Evolutionary conservation across 208 protist species (phyloP).

Genomic region (Trypanosoma platydactyli): DNA sequence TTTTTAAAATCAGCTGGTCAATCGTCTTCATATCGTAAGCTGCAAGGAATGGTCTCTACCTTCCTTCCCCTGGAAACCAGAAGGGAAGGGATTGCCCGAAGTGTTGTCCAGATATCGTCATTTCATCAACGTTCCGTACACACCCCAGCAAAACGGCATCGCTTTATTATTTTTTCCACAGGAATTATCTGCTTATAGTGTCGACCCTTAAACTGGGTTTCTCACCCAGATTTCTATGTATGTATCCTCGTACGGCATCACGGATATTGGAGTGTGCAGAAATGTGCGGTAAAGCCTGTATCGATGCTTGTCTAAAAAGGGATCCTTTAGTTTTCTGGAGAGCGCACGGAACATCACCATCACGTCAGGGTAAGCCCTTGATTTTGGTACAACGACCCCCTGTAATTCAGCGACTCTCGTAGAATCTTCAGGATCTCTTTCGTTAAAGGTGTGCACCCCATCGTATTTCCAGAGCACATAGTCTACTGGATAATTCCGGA

Average conservation of each 20-base stretch:
- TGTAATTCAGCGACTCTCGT: slow-evolving; percentile 15
- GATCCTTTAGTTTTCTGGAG: slow-evolving; percentile 27
- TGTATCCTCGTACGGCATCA: slow-evolving; percentile 46
- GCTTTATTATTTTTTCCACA: too few relatives aligned
- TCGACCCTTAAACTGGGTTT: not conserved
- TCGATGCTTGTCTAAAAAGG: slow-evolving; percentile 40
- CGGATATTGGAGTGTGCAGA: slow-evolving; percentile 41
- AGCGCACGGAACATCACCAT: slow-evolving; percentile 58
- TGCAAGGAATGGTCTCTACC: too few relatives aligned
- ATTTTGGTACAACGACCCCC: slow-evolving; percentile 14
- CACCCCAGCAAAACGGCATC: too few relatives aligned
- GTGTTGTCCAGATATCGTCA: too few relatives aligned
- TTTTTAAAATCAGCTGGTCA: too few relatives aligned
- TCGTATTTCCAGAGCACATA: slow-evolving; percentile 72
- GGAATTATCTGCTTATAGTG: not conserved
- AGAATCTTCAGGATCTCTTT: slow-evolving; percentile 11
- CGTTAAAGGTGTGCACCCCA: slow-evolving; percentile 28
- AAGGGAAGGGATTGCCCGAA: too few relatives aligned
- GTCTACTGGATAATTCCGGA: slow-evolving; percentile 36
- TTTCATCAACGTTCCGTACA: too few relatives aligned
- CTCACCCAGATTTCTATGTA: slow-evolving; percentile 65
- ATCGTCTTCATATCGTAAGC: too few relatives aligned
- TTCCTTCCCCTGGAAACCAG: too few relatives aligned
- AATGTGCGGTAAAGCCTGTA: slow-evolving; percentile 41
- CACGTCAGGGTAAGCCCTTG: slow-evolving; percentile 40